These are phyloP conservation scores for Eucalyptus rudis DNA, from an alignment of 345 rosid species.

Conservation along the genomic window DNA sequence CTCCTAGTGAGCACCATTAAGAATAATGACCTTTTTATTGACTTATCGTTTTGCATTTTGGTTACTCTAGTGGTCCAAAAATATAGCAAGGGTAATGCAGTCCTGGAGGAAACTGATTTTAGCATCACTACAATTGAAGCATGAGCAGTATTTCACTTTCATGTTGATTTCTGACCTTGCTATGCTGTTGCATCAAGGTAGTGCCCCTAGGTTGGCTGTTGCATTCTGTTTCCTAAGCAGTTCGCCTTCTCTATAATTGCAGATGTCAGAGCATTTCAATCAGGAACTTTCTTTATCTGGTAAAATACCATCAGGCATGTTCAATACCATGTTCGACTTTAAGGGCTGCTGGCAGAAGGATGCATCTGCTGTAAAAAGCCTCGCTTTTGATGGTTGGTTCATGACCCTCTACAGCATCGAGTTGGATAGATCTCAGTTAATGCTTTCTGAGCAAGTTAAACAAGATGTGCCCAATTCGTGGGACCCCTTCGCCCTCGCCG, in stretches of 20 bases:
- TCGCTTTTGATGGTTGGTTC: conserved; percentile 93
- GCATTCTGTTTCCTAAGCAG: not conserved
- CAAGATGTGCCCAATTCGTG: conserved; percentile 77
- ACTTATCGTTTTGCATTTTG: not conserved
- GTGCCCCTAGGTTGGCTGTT: not conserved
- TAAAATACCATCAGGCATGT: conserved; percentile 79
- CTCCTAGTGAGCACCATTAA: not conserved
- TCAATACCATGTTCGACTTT: conserved; percentile 68
- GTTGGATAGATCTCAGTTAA: conserved; percentile 51
- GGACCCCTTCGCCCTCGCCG: conserved; percentile 86
- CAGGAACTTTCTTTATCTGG: conserved; percentile 63
- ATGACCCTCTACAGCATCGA: conserved; percentile 78
- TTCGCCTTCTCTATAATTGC: not conserved
- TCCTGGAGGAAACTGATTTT: not conserved
- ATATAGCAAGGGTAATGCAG: not conserved
- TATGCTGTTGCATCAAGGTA: not conserved
- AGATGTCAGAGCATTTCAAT: conserved; percentile 97
- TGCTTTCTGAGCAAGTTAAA: conserved; percentile 54
- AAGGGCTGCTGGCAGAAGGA: conserved; percentile 76
- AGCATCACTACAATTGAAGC: not conserved
- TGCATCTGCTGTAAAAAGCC: conserved; percentile 40
- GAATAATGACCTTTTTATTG: not conserved
- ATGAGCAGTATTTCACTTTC: not conserved
- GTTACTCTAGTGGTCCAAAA: not conserved
- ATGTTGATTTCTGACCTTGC: not conserved